Evolutionary conservation across 306 rosid species (phyloP).

Genomic region (Boehmeria nivea): DNA sequence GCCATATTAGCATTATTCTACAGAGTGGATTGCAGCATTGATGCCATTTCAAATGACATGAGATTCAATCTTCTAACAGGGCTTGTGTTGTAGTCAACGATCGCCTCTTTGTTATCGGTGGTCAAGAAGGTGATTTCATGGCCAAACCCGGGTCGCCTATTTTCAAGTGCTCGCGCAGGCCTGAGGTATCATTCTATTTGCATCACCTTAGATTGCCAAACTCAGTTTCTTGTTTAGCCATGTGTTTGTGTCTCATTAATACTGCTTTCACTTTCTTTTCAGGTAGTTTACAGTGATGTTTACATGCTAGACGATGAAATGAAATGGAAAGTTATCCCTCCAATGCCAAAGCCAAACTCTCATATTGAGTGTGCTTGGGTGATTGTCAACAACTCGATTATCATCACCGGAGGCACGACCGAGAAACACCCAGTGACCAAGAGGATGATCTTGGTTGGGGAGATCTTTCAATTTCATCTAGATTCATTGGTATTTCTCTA

Average conservation of each 20-base stretch:
- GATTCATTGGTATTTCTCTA: constrained; percentile 46
- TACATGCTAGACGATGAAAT: constrained; percentile 75
- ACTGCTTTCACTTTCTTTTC: too few species aligned
- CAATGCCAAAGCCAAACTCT: constrained; percentile 82
- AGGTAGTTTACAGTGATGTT: constrained; percentile 83
- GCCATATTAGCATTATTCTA: not conserved
- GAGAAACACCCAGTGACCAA: constrained; percentile 79
- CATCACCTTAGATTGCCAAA: too few species aligned
- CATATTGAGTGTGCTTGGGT: constrained; percentile 86
- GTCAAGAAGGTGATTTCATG: constrained; percentile 98
- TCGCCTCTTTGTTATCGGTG: constrained; percentile 69
- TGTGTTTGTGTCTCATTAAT: too few species aligned
- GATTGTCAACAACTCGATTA: constrained; percentile 60
- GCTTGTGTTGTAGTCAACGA: constrained; percentile 61
- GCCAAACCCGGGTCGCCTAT: constrained; percentile 90
- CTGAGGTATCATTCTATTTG: constrained; percentile 66
- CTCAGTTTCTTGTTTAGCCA: too few species aligned
- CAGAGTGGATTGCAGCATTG: not conserved
- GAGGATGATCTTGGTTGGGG: constrained; percentile 83
- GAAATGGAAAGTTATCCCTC: constrained; percentile 74
- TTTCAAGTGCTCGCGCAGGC: constrained; percentile 91
- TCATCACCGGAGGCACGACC: constrained; percentile 82
- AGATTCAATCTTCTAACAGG: constrained; percentile 41
- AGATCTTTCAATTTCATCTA: constrained; percentile 68
- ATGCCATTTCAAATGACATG: not conserved